Percentiles rank a stretch among this genome's conserved stretches.
phyloP scores from a whole-genome alignment of 2,329 filamentous ascomycete genomes.

The Fusarium bactridioides region DNA sequence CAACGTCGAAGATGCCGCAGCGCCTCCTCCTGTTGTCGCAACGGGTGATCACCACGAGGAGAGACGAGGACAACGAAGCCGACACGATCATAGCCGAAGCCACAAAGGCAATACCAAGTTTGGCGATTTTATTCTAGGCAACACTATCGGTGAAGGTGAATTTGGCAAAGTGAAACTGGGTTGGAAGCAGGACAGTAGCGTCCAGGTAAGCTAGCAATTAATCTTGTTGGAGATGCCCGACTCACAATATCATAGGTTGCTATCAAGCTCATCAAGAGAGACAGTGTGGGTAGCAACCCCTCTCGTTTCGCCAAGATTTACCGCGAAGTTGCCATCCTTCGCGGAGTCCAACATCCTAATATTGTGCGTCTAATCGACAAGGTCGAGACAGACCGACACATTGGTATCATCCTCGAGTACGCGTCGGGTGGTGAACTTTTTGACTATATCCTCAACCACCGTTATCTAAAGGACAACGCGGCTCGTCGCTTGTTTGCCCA shows the following conservation, averaged over 20 bases:
- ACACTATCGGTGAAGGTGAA: slow-evolving; percentile 96
- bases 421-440: slow-evolving; percentile 97
- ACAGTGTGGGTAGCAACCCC: slow-evolving; percentile 87
- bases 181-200: slow-evolving; percentile 94
- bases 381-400: slow-evolving; percentile 96
- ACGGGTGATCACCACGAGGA: slow-evolving; percentile 56
- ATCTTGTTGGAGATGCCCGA: not conserved
- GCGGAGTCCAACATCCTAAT: slow-evolving; percentile 89
- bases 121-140: slow-evolving; percentile 93
- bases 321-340: slow-evolving; percentile 92
- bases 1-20: slow-evolving; percentile 51
- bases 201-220: slow-evolving; percentile 64
- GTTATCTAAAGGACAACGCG: slow-evolving; percentile 93
- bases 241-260: slow-evolving; percentile 70
- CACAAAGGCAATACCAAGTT: slow-evolving; percentile 81
- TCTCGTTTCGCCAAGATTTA: slow-evolving; percentile 95
- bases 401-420: slow-evolving; percentile 98
- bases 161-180: slow-evolving; percentile 99
- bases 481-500: slow-evolving; percentile 93
- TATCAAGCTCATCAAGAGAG: slow-evolving; percentile 96
- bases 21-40: slow-evolving; percentile 54
- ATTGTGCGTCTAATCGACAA: slow-evolving; percentile 98
- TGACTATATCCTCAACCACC: slow-evolving; percentile 96
- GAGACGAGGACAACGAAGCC: slow-evolving; percentile 60
- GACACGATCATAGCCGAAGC: slow-evolving; percentile 63